A percentile compares a stretch with the other conserved stretches of the same genome.
Evolutionary conservation across 2,329 filamentous ascomycete species (phyloP).

Genomic region (Simplicillium aogashimaense): DNA sequence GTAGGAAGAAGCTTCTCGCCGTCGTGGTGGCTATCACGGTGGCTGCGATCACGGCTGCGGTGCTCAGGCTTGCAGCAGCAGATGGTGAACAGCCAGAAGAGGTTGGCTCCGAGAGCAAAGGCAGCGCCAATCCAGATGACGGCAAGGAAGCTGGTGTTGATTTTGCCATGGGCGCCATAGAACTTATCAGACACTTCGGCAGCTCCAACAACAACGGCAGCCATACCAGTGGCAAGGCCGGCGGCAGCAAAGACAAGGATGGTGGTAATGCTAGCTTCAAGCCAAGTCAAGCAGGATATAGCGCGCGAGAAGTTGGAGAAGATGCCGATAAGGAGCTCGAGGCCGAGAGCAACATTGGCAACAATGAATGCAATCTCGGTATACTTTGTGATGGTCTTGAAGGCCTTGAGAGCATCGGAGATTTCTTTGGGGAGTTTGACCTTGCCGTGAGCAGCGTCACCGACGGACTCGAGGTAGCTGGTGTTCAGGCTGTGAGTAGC

Average conservation of each 20-base stretch:
- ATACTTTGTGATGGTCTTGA: constrained; percentile 67
- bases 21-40: constrained; percentile 22
- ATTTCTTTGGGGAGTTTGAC: constrained; percentile 60
- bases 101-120: constrained; percentile 61
- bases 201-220: constrained; percentile 57
- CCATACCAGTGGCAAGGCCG: constrained; percentile 64
- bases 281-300: constrained; percentile 72
- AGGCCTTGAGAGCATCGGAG: constrained; percentile 57
- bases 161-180: constrained; percentile 58
- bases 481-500: constrained; percentile 63
- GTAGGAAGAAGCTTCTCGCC: constrained; percentile 42
- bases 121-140: constrained; percentile 71
- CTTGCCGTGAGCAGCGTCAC: constrained; percentile 37
- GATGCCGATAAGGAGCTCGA: constrained; percentile 69
- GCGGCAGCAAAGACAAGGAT: constrained; percentile 51
- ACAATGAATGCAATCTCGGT: constrained; percentile 75
- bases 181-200: constrained; percentile 55
- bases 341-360: constrained; percentile 57
- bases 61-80: constrained; percentile 71
- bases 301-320: constrained; percentile 75
- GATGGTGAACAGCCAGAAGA: constrained; percentile 87
- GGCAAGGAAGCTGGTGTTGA: constrained; percentile 62
- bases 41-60: constrained; percentile 19
- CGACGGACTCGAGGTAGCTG: constrained; percentile 41
- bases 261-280: constrained; percentile 58